Base-by-base conservation (phyloP, 176 grass and related monocot species). In the Carex cristatella region DNA sequence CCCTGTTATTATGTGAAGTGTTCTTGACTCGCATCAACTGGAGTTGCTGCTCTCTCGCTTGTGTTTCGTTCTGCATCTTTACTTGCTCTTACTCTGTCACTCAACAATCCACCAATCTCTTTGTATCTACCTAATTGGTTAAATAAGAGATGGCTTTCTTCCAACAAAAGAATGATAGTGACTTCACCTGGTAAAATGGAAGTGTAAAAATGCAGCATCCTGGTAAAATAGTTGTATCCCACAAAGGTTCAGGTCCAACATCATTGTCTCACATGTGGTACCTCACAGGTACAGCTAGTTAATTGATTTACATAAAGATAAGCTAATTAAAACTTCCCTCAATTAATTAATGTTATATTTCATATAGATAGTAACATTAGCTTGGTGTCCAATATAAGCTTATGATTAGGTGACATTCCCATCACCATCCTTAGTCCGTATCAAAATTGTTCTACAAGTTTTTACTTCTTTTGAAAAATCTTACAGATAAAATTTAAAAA, bases 11-110 rank as follows among this genome's bases (percentile, higher is more conserved):
- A 67, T 87, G 84, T 32, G 89, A 89, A 31, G 92, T 87, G 80
- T 94, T 91, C 83, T 76, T 89, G 85, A 90, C 75, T 69, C 92
- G 87, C 80, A 94, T 89, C 87, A 92, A 88, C 86, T 94, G 92
- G 88, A 94, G 92, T 56, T 85, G 91, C 85, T 94, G 92, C 92
- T 89, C 93, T 86, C 89, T 71, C 46, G 61, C 61, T 68, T 77
- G 4, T 32, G 82, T 87, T 76, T 83, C 68, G 49, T 42, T 84
- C 91, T 97, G 86, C 92, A 92, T 91, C 23, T 64, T 67, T 49
- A 76, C 72, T 55, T 79, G 65, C 46, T 76, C 70, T 87, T 55
- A 72, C 81, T 27, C 27, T 56, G 44, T 59, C 11, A 37, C 83
- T 83, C 85, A 27, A 27, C 23, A 31, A 65, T 83, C 59, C 27